Conservation (phyloP, 2,329 filamentous ascomycete genomes). For the Blastomyces percursus region DNA sequence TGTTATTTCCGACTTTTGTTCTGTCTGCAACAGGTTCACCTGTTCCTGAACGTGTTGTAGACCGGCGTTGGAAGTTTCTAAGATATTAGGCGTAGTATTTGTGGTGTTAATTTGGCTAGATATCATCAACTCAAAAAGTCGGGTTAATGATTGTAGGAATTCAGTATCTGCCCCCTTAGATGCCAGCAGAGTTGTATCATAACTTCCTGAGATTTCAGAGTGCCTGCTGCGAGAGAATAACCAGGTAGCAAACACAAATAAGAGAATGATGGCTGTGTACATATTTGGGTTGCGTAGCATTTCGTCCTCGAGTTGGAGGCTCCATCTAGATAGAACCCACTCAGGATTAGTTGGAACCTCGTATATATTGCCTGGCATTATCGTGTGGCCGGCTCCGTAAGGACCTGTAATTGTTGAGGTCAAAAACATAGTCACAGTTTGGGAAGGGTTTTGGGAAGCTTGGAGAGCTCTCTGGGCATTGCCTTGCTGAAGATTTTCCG, state of each 20-base stretch:
- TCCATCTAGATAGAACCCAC: not conserved
- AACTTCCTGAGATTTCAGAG: not conserved
- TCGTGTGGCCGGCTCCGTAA: not conserved
- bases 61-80: not conserved
- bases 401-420: not conserved
- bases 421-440: not conserved
- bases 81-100: not conserved
- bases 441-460: not conserved
- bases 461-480: not conserved
- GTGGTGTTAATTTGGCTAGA: not conserved
- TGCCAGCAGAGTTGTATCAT: not conserved
- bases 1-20: not conserved
- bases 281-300: not conserved
- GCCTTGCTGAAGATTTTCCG: not conserved
- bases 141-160: not conserved
- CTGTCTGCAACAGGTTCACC: not conserved
- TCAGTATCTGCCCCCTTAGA: not conserved
- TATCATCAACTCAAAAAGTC: not conserved
- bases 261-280: not conserved
- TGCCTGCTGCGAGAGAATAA: not conserved
- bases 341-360: not conserved
- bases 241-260: not conserved
- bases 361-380: not conserved
- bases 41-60: not conserved
- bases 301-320: not conserved